Evolutionary conservation across 2,329 filamentous ascomycete species (phyloP).

Genomic region (Sporothrix variecibatus): DNA sequence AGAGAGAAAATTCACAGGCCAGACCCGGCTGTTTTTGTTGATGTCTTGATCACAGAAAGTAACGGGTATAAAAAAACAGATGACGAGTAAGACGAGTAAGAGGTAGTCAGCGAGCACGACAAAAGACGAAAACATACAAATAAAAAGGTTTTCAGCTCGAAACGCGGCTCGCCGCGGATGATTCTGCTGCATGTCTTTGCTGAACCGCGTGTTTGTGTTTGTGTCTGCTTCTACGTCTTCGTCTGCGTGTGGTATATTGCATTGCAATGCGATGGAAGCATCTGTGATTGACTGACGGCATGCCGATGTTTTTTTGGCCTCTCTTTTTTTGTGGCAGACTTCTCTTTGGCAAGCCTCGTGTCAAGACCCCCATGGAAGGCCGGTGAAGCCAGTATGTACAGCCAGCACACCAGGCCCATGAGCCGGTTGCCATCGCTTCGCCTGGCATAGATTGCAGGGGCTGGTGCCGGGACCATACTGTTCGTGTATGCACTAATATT

Average conservation of each 20-base stretch:
- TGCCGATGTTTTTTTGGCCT: not conserved
- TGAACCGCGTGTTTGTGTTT: not conserved
- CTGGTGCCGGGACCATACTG: not conserved
- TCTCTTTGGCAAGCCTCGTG: not conserved
- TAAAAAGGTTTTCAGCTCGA: conserved; percentile 5
- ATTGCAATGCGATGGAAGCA: not conserved
- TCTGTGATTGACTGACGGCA: not conserved
- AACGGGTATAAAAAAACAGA: no score
- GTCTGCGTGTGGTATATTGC: conserved; percentile 10
- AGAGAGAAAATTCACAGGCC: not conserved
- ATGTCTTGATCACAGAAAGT: not conserved
- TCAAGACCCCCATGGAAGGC: not conserved
- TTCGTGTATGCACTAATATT: conserved; percentile 3
- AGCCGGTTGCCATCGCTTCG: conserved; percentile 16
- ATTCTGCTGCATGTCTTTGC: conserved; percentile 23
- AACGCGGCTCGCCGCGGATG: conserved; percentile 19
- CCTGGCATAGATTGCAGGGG: conserved; percentile 22
- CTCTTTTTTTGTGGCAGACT: not conserved
- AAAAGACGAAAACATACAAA: not conserved
- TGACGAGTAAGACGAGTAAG: conserved; percentile 3
- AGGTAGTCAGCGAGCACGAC: not conserved
- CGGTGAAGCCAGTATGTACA: not conserved
- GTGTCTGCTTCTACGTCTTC: no score
- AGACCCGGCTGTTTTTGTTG: not conserved
- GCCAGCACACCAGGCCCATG: not conserved